Base-by-base conservation (phyloP, 1,139 yeast genomes). In the Geotrichum europaeum region DNA sequence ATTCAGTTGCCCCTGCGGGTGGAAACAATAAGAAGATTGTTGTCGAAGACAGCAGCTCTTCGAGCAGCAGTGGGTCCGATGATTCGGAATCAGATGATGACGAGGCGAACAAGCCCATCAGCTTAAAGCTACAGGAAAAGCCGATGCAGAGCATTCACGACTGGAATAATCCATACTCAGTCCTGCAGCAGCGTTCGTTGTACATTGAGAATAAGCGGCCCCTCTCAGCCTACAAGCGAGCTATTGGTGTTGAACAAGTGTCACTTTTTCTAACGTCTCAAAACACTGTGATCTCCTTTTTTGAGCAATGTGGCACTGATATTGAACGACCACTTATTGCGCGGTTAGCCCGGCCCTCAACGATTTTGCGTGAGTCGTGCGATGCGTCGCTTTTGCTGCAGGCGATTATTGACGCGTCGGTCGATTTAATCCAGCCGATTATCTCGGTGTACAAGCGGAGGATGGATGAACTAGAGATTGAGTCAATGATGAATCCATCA, bases 351-450 rank as follows among this genome's bases (percentile, higher is more conserved):
- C 71, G 80, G 0, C 76, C 75, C 4, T 75, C 77, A 30, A 80
- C 85, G 0, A 71, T 81, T 54, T 65, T 82, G 47, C 70, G 84
- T 51, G 79, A 79, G 52, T 75, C 82, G 0, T 74, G 79, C 60
- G 84, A 81, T 65, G 74, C 84, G 0, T 78, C 83, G 0, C 74
- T 81, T 22, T 70, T 82, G 45, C 72, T 82, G n/a, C 84, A 82
- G 64, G 81, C 84, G 1, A 73, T 82, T 10, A 66, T 82, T 15
- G 86, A 82, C 68, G 77, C 83, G 2, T 72, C 78, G 30, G 84
- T 82, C 7, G 86, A 85, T 68, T 72, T 85, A 61, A 78, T 88
- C 1, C 82, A 82, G 64, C 83, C 84, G 7, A 81, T 86, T 51
- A 77, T 87, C 13, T 75, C 83, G 0, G 83, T 83, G 10, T 86